Conservation (phyloP, 2,329 filamentous ascomycete species). For the Curvularia sp. region DNA sequence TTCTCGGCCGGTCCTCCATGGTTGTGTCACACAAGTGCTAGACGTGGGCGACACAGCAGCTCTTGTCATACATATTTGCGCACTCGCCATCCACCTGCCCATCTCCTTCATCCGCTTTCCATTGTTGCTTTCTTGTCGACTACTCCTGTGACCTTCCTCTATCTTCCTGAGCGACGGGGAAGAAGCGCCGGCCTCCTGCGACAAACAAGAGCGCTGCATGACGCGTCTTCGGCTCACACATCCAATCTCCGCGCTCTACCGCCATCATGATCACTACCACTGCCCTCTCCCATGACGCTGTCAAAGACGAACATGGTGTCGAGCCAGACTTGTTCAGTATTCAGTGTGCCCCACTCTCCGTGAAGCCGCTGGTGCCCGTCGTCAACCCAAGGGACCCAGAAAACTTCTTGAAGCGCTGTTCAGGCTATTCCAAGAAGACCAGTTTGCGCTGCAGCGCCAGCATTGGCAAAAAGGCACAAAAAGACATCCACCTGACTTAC, state of each 20-base stretch:
- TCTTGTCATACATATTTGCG: constrained; percentile 4
- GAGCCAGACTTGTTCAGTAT: constrained; percentile 11
- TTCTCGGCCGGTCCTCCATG: neutral
- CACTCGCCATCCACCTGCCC: neutral
- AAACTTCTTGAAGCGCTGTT: constrained; percentile 37
- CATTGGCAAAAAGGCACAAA: constrained; percentile 34
- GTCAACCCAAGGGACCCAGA: constrained; percentile 39
- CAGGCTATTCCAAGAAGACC: constrained; percentile 40
- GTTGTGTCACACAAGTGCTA: constrained; percentile 8
- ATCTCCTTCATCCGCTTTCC: neutral
- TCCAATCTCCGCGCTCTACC: neutral
- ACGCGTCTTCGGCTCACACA: neutral
- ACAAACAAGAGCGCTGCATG: neutral
- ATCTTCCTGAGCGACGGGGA: no score
- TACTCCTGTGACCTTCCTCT: neutral
- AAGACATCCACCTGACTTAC: constrained; percentile 35
- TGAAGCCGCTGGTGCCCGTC: constrained; percentile 16
- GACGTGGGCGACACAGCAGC: constrained; percentile 13
- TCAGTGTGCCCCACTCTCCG: constrained; percentile 1
- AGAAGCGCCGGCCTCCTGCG: neutral
- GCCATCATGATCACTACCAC: constrained; percentile 4
- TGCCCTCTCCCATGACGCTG: neutral
- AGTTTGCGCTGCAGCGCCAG: constrained; percentile 28
- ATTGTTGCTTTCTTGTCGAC: no score
- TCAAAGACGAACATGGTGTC: constrained; percentile 18